Percentiles rank a stretch among this genome's conserved stretches.
Evolutionary conservation across 2,329 filamentous ascomycete genomes (phyloP).

Genomic region (Trichoderma sp.): DNA sequence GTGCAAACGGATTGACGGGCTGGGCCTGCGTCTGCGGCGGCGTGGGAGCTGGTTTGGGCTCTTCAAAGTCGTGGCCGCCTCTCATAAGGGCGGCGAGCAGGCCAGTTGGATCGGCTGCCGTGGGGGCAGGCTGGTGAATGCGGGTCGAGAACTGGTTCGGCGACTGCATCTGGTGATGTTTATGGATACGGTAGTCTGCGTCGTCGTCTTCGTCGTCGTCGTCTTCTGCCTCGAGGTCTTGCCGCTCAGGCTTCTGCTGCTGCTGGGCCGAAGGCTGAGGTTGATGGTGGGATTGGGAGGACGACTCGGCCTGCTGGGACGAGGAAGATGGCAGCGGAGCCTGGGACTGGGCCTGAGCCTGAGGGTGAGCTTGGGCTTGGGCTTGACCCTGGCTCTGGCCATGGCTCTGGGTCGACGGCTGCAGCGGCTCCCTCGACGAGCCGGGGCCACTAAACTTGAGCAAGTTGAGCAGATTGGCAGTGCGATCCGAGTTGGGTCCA

Average conservation of each 20-base stretch:
- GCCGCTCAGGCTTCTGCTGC: slow-evolving; percentile 18
- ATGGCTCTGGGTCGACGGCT: slow-evolving; percentile 27
- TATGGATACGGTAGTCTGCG: slow-evolving; percentile 21
- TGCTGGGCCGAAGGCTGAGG: slow-evolving; percentile 23
- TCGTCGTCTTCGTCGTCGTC: slow-evolving; percentile 17
- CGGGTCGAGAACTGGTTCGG: slow-evolving; percentile 35
- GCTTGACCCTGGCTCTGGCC: slow-evolving; percentile 24
- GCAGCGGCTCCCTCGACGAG: slow-evolving; percentile 34
- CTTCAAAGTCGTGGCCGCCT: slow-evolving; percentile 52
- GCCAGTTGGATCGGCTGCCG: slow-evolving; percentile 55
- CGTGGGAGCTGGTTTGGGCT: slow-evolving; percentile 31
- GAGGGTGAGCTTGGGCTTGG: slow-evolving; percentile 2
- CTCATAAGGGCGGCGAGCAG: slow-evolving; percentile 61
- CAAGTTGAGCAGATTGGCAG: slow-evolving; percentile 57
- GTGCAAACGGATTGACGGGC: slow-evolving; percentile 41
- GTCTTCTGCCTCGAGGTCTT: slow-evolving; percentile 2
- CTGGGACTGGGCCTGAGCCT: slow-evolving; percentile 20
- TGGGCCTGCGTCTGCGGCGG: slow-evolving; percentile 27
- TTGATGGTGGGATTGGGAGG: slow-evolving; percentile 3
- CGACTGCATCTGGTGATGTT: slow-evolving; percentile 24
- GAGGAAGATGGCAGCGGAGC: slow-evolving; percentile 9
- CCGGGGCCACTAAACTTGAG: slow-evolving; percentile 56
- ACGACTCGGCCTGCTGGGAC: slow-evolving; percentile 20
- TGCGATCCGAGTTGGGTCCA: slow-evolving; percentile 46
- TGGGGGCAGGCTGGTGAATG: slow-evolving; percentile 57